Base-by-base conservation (phyloP, 2,329 filamentous ascomycete species). In the Pseudogymnoascus sp. region DNA sequence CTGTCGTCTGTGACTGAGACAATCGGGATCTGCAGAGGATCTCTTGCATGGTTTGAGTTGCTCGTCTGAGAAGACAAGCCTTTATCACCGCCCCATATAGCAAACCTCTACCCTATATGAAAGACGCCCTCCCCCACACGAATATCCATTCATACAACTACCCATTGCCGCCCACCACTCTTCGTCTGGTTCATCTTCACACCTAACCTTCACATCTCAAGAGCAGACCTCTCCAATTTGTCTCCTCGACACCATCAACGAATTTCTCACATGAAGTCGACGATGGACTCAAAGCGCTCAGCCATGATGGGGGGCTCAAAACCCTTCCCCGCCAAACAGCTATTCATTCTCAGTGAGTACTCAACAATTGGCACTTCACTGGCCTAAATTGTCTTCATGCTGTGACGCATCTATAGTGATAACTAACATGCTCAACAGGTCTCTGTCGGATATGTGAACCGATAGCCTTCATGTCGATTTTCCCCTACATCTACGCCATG, bases 391-490 rank as follows among this genome's bases (percentile, higher is more conserved):
- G 57, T 30, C 30, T 37, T 25, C 6, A 11, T n/a, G n/a, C 20
- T 11, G 30, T 58, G 12, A 36, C 2, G 22, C 22, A 4, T 22
- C 22, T 22, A 22, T 4, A 22, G 22, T 22, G 18, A 37, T 33
- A 22, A 12, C 36, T 59, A 58, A 57, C 60, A 20, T 59, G 9
- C 36, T 20, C 15, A 14, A 41, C 65, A 95, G 92, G 91, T 50
- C 81, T 96, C 71, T 96, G 92, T 76, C 88, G 94, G 71, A 93
- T 99, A 78, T 97, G 91, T 80, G 94, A 99, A 74, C 94, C 94
- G 59, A 97, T 99, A 74, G 94, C 94, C 5, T 97, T 99, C 80
- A 97, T 97, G 91, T 97, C 92, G 60, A 97, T 97, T 68, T 97
- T 99, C 73, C 94, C 94, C 1, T 99, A 97, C 75, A 91, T 96